A percentile compares a stretch with the other conserved stretches of the same genome.
phyloP scores from a whole-genome alignment of 179 eudicot genomes.

The Gypsophila paniculata region DNA sequence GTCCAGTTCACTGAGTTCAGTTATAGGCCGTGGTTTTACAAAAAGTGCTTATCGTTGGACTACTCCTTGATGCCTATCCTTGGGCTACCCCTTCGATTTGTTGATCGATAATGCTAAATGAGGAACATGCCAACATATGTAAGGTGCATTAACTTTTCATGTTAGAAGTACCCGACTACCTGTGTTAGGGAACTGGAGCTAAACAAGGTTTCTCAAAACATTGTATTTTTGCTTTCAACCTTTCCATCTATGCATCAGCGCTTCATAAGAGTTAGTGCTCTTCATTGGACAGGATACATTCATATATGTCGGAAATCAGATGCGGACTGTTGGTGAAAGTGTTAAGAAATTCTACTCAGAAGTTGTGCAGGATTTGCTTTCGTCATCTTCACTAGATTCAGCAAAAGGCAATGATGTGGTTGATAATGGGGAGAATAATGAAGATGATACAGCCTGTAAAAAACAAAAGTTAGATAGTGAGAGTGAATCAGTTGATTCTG shows the following conservation, averaged over 20 bases:
- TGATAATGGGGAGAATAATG: constrained; percentile 32
- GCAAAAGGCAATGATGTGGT: constrained; percentile 38
- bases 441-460: constrained; percentile 29
- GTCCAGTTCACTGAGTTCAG: too few species aligned
- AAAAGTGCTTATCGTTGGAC: too few species aligned
- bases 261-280: constrained; percentile 1
- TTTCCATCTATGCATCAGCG: neutral
- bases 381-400: constrained; percentile 45
- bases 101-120: neutral
- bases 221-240: neutral
- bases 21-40: too few species aligned
- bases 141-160: neutral
- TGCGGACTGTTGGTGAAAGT: constrained; percentile 58
- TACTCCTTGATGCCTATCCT: too few species aligned
- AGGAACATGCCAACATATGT: constrained; percentile 3
- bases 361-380: constrained; percentile 59
- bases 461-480: constrained; percentile 33
- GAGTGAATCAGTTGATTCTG: constrained; percentile 22
- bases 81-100: neutral
- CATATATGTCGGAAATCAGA: constrained; percentile 67
- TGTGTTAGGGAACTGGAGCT: too few species aligned
- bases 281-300: constrained; percentile 55
- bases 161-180: neutral
- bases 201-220: neutral
- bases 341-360: constrained; percentile 77